Conservation (phyloP, 352 stramenopile species). For the Globisporangium cederbergense region DNA sequence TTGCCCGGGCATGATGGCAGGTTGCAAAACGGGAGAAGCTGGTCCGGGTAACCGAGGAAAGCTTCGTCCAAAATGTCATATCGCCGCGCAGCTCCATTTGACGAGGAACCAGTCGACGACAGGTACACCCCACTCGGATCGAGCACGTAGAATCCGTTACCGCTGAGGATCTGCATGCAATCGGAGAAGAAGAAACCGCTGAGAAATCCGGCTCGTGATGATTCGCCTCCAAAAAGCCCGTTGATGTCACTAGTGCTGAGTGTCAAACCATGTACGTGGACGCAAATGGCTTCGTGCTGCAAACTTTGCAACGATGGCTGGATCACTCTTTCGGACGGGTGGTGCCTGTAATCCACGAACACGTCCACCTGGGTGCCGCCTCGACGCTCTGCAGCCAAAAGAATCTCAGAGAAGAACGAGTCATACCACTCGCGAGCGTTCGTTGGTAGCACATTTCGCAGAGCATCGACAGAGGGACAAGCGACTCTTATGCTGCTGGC, state of each 20-base stretch:
- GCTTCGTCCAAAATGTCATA: constrained; percentile 62
- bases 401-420: constrained; percentile 53
- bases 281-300: constrained; percentile 63
- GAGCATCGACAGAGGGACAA: constrained; percentile 34
- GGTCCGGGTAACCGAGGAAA: constrained; percentile 69
- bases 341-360: constrained; percentile 63
- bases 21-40: constrained; percentile 66
- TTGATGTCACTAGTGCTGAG: constrained; percentile 54
- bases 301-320: constrained; percentile 68
- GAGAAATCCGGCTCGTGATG: constrained; percentile 49
- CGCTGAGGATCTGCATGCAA: constrained; percentile 77
- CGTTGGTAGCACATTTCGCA: constrained; percentile 42
- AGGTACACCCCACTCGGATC: constrained; percentile 60
- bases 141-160: constrained; percentile 72
- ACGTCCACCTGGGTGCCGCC: constrained; percentile 58
- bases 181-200: constrained; percentile 65
- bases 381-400: constrained; percentile 51
- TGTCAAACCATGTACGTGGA: constrained; percentile 64
- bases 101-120: constrained; percentile 6
- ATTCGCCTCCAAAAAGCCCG: constrained; percentile 42
- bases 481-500: constrained; percentile 43
- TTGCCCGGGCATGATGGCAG: constrained; percentile 64
- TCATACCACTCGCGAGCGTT: constrained; percentile 32
- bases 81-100: constrained; percentile 30
- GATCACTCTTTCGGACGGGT: constrained; percentile 62